phyloP scores from a whole-genome alignment of 768 basidiomycete species.

The Tylopilus felleus region DNA sequence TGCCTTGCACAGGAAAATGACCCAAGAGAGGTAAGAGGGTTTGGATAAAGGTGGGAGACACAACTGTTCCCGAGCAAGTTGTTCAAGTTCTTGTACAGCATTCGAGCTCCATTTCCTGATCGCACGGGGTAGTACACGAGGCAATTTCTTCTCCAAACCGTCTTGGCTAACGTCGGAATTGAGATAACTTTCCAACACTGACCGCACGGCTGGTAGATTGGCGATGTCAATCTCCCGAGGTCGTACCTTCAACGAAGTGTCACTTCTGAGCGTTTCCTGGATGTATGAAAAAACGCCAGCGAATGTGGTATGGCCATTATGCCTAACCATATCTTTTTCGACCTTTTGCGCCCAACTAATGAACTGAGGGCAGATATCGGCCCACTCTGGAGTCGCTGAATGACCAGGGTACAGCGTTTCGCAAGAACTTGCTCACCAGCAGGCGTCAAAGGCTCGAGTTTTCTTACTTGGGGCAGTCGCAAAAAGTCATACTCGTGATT shows the following conservation, averaged over 20 bases:
- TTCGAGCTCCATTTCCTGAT: conserved; percentile 8
- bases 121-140: background rate
- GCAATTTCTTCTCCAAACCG: background rate
- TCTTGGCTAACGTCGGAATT: background rate
- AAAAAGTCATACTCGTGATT: background rate
- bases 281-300: background rate
- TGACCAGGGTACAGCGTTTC: background rate
- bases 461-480: conserved; percentile 8
- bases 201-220: background rate
- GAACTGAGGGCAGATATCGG: background rate
- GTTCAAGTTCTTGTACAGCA: conserved; percentile 11
- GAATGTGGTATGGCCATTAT: too few relatives aligned
- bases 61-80: conserved; percentile 1
- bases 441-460: background rate
- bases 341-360: background rate
- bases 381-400: conserved; percentile 1
- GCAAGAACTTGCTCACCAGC: conserved; percentile 1
- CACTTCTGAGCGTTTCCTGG: background rate
- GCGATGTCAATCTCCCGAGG: conserved; percentile 4
- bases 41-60: conserved; percentile 1
- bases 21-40: too few relatives aligned
- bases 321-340: background rate
- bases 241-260: background rate
- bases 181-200: background rate
- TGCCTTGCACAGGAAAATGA: too few relatives aligned